These are phyloP conservation scores for Marasmius fiardii DNA, from an alignment of 1,284 basidiomycete genomes.

Conservation along the genomic window DNA sequence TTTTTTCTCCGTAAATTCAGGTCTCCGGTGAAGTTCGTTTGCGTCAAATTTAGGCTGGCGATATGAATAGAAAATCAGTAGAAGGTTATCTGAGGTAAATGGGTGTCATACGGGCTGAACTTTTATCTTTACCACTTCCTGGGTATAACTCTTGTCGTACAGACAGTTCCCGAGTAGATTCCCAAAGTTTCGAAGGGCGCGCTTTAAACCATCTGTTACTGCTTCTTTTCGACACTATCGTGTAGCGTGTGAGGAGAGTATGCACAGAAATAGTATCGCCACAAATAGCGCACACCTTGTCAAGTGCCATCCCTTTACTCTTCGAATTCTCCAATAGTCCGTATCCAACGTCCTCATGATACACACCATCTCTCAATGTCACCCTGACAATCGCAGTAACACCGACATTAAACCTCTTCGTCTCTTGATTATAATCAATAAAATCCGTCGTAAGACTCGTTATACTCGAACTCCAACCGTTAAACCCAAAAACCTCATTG, in stretches of 20 bases:
- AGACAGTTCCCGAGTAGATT: conserved; percentile 94
- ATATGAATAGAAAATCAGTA: background rate
- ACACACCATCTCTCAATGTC: conserved; percentile 85
- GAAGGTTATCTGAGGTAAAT: conserved; percentile 1
- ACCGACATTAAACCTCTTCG: conserved; percentile 68
- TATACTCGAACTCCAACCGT: conserved; percentile 93
- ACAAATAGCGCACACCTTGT: conserved; percentile 72
- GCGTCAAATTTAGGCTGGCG: conserved; percentile 75
- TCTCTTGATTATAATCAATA: conserved; percentile 68
- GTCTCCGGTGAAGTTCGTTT: conserved; percentile 69
- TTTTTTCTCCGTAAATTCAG: conserved; percentile 62
- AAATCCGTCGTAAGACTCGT: conserved; percentile 76
- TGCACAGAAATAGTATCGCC: background rate
- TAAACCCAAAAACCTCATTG: conserved; percentile 98
- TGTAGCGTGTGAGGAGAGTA: conserved; percentile 1
- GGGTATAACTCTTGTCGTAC: conserved; percentile 88
- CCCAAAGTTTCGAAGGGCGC: conserved; percentile 89
- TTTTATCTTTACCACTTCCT: conserved; percentile 85
- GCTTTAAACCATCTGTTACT: conserved; percentile 92
- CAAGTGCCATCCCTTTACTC: conserved; percentile 83
- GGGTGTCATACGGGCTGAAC: conserved; percentile 64
- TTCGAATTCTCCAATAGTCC: conserved; percentile 84
- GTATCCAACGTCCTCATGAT: conserved; percentile 93
- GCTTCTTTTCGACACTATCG: conserved; percentile 95
- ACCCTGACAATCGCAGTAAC: conserved; percentile 86